A percentile compares a stretch with the other conserved stretches of the same genome.
Conservation (phyloP, 2,329 filamentous ascomycete genomes). For the Phyllosticta ampelicida region DNA sequence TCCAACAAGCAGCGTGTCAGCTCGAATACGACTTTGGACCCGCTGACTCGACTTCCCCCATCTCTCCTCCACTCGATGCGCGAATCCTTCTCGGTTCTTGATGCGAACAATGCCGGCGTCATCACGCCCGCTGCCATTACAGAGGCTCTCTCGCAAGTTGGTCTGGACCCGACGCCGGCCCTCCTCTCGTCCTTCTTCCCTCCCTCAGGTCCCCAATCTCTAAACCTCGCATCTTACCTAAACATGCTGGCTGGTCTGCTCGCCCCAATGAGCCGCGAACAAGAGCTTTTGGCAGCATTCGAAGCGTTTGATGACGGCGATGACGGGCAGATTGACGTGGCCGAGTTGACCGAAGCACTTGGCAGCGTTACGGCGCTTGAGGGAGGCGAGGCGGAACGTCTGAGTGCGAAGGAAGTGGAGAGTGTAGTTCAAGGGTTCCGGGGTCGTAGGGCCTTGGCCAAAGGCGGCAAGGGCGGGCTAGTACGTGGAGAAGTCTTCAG, state of each 20-base stretch:
- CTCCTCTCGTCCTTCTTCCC: constrained; percentile 79
- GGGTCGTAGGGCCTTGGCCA: constrained; percentile 71
- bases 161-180: constrained; percentile 60
- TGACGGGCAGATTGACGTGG: constrained; percentile 80
- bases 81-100: constrained; percentile 88
- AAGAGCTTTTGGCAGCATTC: constrained; percentile 80
- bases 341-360: constrained; percentile 71
- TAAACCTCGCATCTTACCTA: constrained; percentile 77
- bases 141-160: constrained; percentile 79
- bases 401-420: constrained; percentile 69
- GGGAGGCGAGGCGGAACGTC: constrained; percentile 39
- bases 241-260: constrained; percentile 69
- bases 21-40: constrained; percentile 12
- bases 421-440: constrained; percentile 80
- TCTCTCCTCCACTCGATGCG: constrained; percentile 77
- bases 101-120: constrained; percentile 74
- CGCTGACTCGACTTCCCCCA: constrained; percentile 64
- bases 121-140: constrained; percentile 75
- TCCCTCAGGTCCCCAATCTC: constrained; percentile 55
- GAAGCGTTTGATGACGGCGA: constrained; percentile 95
- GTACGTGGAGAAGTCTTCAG: constrained; percentile 77
- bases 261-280: constrained; percentile 60
- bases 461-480: constrained; percentile 36
- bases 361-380: constrained; percentile 10
- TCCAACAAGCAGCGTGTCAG: constrained; percentile 6